These are phyloP conservation scores for Trichosphaerium sp. DNA, from an alignment of 78 protist species.

Conservation along the genomic window DNA sequence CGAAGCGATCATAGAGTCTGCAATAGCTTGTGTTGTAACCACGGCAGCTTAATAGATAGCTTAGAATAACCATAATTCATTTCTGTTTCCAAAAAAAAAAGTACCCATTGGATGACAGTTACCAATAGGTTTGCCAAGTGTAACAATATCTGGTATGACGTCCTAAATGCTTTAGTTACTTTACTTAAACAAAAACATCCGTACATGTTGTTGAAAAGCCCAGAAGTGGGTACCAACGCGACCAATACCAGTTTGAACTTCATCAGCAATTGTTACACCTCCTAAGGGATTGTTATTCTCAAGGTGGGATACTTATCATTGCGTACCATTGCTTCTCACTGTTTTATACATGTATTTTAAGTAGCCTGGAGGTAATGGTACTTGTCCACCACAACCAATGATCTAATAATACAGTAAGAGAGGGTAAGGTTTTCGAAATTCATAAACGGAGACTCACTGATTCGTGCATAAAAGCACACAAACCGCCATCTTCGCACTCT, in stretches of 20 bases:
- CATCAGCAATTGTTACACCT: constrained; percentile 67
- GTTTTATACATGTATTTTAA: constrained; percentile 1
- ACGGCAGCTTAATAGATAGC: too few species aligned
- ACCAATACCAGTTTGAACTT: constrained; percentile 72
- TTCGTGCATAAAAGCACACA: too few species aligned
- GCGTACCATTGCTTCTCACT: constrained; percentile 21
- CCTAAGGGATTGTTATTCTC: too few species aligned
- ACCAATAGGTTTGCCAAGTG: constrained; percentile 65
- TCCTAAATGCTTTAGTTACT: neutral
- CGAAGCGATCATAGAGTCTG: constrained; percentile 1
- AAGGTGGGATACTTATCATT: too few species aligned
- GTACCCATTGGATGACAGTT: constrained; percentile 71
- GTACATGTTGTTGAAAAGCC: constrained; percentile 32
- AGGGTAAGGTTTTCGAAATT: neutral
- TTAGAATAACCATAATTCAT: too few species aligned
- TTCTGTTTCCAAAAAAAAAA: too few species aligned
- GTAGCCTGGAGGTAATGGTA: constrained; percentile 29
- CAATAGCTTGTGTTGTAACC: constrained; percentile 14
- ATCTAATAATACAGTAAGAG: neutral
- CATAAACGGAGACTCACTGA: too few species aligned
- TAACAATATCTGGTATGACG: constrained; percentile 57
- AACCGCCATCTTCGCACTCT: too few species aligned
- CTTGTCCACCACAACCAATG: constrained; percentile 45
- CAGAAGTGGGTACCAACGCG: constrained; percentile 43
- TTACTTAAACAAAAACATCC: neutral